phyloP scores from a whole-genome alignment of 108 stramenopile species.

The Epipyxis sp. region DNA sequence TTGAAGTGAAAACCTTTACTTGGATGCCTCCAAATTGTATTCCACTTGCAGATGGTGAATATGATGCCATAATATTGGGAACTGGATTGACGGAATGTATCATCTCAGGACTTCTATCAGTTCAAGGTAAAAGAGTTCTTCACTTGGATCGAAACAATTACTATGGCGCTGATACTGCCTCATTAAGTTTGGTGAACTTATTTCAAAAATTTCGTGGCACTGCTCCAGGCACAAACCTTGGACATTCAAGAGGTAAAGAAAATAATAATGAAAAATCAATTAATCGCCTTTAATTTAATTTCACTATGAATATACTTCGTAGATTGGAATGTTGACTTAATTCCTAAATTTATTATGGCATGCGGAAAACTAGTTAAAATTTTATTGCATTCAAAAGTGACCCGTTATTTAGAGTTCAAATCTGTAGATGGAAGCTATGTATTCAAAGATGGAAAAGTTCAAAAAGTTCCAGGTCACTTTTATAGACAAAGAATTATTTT shows the following conservation, averaged over 20 bases:
- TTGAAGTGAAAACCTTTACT: background rate
- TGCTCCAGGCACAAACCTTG: conserved; percentile 42
- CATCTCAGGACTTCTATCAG: conserved; percentile 87
- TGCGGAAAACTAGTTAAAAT: conserved; percentile 97
- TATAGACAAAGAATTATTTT: background rate
- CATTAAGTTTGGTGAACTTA: conserved; percentile 85
- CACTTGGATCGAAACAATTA: conserved; percentile 95
- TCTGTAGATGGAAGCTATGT: conserved; percentile 91
- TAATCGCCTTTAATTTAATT: too few species aligned
- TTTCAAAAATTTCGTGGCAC: conserved; percentile 72
- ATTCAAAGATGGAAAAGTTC: conserved; percentile 84
- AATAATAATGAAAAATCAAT: too few species aligned
- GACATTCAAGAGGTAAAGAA: conserved; percentile 16
- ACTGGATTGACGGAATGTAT: conserved; percentile 98
- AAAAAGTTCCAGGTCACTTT: conserved; percentile 45
- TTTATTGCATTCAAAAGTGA: conserved; percentile 94
- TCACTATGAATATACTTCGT: conserved; percentile 14
- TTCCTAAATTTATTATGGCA: conserved; percentile 99
- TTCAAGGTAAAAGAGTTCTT: conserved; percentile 83
- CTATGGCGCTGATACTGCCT: conserved; percentile 97
- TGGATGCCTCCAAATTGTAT: conserved; percentile 66
- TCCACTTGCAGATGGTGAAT: conserved; percentile 94
- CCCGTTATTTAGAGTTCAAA: conserved; percentile 95
- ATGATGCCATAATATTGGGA: conserved; percentile 97
- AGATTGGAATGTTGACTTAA: conserved; percentile 97